Evolutionary conservation across 2,329 filamentous ascomycete species (phyloP).

Genomic region (Colletotrichum lini): DNA sequence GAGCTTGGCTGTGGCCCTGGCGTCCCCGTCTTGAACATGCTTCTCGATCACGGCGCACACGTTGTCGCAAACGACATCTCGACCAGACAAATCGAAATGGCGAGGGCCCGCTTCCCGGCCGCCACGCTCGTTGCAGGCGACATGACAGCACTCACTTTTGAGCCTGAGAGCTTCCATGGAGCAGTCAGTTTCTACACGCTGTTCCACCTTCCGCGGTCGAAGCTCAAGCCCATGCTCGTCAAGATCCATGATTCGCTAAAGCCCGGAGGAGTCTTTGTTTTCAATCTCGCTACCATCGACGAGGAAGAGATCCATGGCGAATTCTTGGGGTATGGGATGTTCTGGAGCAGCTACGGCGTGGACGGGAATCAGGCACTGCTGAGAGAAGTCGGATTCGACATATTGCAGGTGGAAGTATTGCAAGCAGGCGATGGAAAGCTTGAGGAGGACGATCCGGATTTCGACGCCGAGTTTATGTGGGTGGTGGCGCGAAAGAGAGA

Average conservation of each 20-base stretch:
- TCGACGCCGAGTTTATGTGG: conserved; percentile 4
- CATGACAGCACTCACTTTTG: neutral
- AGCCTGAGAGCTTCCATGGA: neutral
- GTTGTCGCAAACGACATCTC: conserved; percentile 6
- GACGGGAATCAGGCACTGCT: neutral
- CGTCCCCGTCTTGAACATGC: neutral
- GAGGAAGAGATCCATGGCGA: conserved; percentile 1
- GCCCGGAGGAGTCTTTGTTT: neutral
- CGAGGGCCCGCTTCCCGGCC: neutral
- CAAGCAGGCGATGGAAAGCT: neutral
- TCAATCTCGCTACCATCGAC: neutral
- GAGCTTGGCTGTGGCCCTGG: conserved; percentile 5
- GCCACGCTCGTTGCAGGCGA: neutral
- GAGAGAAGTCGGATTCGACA: neutral
- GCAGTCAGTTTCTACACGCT: neutral
- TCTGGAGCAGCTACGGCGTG: neutral
- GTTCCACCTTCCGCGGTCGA: neutral
- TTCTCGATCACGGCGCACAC: neutral
- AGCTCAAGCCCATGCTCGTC: neutral
- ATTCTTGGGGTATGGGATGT: neutral
- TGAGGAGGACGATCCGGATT: neutral
- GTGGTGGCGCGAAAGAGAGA: neutral
- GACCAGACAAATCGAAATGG: neutral
- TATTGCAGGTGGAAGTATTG: conserved; percentile 4
- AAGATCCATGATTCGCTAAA: neutral